These are phyloP conservation scores for Xylaria digitata DNA, from an alignment of 2,329 filamentous ascomycete genomes.

Conservation along the genomic window DNA sequence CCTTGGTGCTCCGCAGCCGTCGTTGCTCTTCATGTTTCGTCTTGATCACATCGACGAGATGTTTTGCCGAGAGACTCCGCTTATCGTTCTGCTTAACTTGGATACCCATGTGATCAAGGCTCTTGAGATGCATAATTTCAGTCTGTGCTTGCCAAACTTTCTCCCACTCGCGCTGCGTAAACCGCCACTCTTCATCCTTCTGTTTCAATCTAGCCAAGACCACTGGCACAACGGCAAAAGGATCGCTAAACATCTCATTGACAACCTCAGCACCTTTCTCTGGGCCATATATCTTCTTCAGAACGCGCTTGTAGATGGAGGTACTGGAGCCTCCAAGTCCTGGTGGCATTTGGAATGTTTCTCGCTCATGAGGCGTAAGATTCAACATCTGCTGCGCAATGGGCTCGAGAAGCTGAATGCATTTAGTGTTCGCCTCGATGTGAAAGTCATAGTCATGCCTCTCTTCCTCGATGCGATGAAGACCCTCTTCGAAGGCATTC, in stretches of 20 bases:
- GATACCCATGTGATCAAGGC: conserved; percentile 95
- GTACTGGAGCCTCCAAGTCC: conserved; percentile 93
- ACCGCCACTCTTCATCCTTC: conserved; percentile 97
- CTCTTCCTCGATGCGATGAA: conserved; percentile 97
- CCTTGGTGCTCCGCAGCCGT: conserved; percentile 73
- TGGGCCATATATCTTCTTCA: conserved; percentile 95
- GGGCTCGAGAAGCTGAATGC: conserved; percentile 94
- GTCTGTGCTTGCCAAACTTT: conserved; percentile 99
- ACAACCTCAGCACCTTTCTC: conserved; percentile 88
- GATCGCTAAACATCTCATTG: conserved; percentile 84
- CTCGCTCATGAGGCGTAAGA: conserved; percentile 78
- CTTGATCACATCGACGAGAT: conserved; percentile 89
- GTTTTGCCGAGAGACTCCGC: conserved; percentile 88
- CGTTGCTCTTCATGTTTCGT: conserved; percentile 92
- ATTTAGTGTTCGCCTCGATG: conserved; percentile 93
- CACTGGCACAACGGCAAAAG: conserved; percentile 88
- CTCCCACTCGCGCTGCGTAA: conserved; percentile 97
- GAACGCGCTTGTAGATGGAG: conserved; percentile 94
- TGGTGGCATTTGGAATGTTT: conserved; percentile 80
- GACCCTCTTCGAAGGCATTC: conserved; percentile 92
- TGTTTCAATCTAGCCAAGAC: conserved; percentile 91
- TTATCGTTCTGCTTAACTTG: conserved; percentile 90
- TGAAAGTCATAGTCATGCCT: conserved; percentile 99
- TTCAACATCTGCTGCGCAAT: conserved; percentile 90
- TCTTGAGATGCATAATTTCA: conserved; percentile 93